A percentile compares a stretch with the other conserved stretches of the same genome.
phyloP scores from a whole-genome alignment of 768 basidiomycete genomes.

The Lyophyllum shimeji region DNA sequence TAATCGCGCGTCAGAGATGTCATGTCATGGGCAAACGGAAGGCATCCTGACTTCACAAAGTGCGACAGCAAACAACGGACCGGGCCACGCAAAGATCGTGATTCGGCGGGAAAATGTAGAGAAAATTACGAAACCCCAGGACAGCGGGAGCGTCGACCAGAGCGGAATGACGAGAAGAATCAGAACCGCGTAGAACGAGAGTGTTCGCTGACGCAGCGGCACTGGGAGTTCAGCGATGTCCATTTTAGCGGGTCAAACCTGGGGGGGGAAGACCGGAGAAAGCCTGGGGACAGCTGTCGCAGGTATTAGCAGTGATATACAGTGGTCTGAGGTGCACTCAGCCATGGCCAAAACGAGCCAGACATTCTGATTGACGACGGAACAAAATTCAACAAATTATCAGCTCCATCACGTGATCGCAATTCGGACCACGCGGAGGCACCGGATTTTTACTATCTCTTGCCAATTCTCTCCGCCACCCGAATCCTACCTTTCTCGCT shows the following conservation, averaged over 20 bases:
- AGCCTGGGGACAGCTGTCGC: neutral
- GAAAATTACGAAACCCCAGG: conserved; percentile 64
- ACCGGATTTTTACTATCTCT: conserved; percentile 10
- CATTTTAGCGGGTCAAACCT: conserved; percentile 16
- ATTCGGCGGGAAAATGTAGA: conserved; percentile 43
- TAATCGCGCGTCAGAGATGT: neutral
- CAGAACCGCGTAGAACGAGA: conserved; percentile 61
- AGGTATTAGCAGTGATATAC: neutral
- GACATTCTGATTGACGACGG: too few species aligned
- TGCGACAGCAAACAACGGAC: conserved; percentile 47
- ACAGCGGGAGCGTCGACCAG: conserved; percentile 60
- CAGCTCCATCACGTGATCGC: conserved; percentile 11
- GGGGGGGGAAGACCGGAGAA: neutral
- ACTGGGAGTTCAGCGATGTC: conserved; percentile 41
- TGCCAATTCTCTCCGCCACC: conserved; percentile 11
- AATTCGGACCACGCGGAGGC: conserved; percentile 13
- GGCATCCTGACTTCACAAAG: conserved; percentile 53
- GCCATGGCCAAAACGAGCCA: neutral
- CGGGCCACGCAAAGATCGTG: conserved; percentile 39
- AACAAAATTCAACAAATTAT: too few species aligned
- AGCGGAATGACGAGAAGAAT: conserved; percentile 57
- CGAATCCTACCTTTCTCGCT: conserved; percentile 29
- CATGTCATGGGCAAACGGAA: neutral
- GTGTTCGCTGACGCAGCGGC: conserved; percentile 35
- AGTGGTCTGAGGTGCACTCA: neutral